phyloP scores from a whole-genome alignment of 169 alveolate species.

The Theileria orientalis region DNA sequence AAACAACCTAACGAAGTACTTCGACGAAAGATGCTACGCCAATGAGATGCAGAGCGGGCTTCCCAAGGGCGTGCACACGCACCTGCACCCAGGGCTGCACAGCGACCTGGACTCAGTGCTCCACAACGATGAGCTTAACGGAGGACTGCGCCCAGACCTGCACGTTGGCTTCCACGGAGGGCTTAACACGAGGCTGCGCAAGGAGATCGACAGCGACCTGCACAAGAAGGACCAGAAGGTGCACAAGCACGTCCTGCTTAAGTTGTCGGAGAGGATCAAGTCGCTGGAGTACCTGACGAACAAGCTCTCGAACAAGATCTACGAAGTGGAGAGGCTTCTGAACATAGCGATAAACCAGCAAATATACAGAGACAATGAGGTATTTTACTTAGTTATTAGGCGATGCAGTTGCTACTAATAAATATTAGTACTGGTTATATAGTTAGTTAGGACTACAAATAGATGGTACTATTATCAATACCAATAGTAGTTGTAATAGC shows the following conservation, averaged over 20 bases:
- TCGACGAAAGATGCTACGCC: not conserved
- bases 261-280: conserved; percentile 57
- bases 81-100: not conserved
- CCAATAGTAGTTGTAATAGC: not conserved
- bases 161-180: not conserved
- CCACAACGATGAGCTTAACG: no score
- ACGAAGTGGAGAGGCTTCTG: conserved; percentile 7
- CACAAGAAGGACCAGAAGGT: not conserved
- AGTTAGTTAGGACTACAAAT: not conserved
- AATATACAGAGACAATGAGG: not conserved
- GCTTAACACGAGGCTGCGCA: not conserved
- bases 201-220: not conserved
- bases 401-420: not conserved
- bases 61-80: not conserved
- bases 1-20: not conserved
- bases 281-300: conserved; percentile 35
- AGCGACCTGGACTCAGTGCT: no score
- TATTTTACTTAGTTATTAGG: conserved; percentile 5
- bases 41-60: not conserved
- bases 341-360: not conserved
- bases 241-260: conserved; percentile 50
- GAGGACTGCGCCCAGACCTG: no score
- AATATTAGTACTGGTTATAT: not conserved
- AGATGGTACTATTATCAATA: not conserved
- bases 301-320: conserved; percentile 22